Evolutionary conservation across 192 early-diverging fungal genomes (phyloP), one percentile per base, ranked within the genome.

Genomic region (Spizellomyces punctatus): DNA sequence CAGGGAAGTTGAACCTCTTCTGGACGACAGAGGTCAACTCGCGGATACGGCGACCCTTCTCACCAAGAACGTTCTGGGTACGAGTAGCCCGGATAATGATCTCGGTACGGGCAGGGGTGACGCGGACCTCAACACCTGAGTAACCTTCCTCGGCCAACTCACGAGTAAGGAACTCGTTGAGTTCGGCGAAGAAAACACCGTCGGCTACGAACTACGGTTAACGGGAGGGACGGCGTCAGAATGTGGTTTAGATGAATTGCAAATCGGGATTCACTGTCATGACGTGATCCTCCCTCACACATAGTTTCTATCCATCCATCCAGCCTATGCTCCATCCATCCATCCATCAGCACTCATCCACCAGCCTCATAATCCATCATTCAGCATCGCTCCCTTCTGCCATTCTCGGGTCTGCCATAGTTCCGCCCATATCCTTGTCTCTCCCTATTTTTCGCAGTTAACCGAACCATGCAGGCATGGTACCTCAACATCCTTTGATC

Each of bases 151-250:
- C 89, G 77, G 94, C 91, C 76, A 99, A 89, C 86, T 96, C 94
- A 81, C 95, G 94, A 81, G 92, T 91, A 85, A 99, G 92, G 90
- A 96, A 96, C 88, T 96, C 94, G 91, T 99, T 99, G 82, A 99
- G 91, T 86, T 99, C 97, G 85, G 97, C 95, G 91, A 95, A 97
- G 89, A 99, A 99, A 66, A 99, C 95, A 93, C 97, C 97, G 87
- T 99, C 97, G 84, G 97, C 97, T 77, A 98, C 93, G 87, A 94
- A 99, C 97, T 95, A 63, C 52, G 42, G 47, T 17, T 36, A n/a
- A 67, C 5, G 36, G 58, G 17, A 58, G 19, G 44, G 36, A 41
- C 12, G 17, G 16, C 12, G 63, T 43, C 17, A 65, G 63, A 65
- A n/a, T 7, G 42, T 14, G 48, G 42, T 17, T n/a, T n/a, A 10